Base-by-base conservation (phyloP, 2,329 filamentous ascomycete species). In the Fusarium cicatricum region DNA sequence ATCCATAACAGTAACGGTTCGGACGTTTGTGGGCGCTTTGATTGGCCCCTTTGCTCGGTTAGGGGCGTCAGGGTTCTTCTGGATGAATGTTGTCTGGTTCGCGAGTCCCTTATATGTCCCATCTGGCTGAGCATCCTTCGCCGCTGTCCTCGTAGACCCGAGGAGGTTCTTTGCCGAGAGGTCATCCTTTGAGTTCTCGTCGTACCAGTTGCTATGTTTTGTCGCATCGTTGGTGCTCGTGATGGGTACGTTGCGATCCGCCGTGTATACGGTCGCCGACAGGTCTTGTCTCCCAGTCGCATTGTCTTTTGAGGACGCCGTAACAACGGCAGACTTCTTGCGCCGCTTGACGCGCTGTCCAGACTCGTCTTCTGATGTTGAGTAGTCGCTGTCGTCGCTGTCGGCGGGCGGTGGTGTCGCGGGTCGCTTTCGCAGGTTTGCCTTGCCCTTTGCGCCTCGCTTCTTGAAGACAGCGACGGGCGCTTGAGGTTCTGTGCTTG, bases 1-100 rank as follows among this genome's bases (percentile, higher is more conserved):
- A 71, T 99, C 95, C 28, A 87, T 96, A 7, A 94, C 84, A 0
- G 93, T 98, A 61, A 96, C 89, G 2, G 90, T 96, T 45, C 95
- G 87, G 51, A 99, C 88, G 69, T 98, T 98, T 1, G 91, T 90
- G 0, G 94, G 84, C 2, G 90, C 90, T 75, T 97, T 97, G 58
- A 96, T 83, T 0, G 95, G 95, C 0, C 95, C 95, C 26, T 97
- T 89, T 31, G 85, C 82, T 60, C 87, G 83, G 23, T 77, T 78
- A 3, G 87, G 85, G 8, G 90, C 88, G 71, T 96, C 84, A 15
- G 90, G 87, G 66, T 94, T 94, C 78, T 89, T 93, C 67, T 89
- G 85, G 57, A 96, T 90, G 72, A 92, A 94, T 4, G 82, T 87
- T 2, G 84, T 81, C 68, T 90, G 88, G 64, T 88, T 90, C 44